phyloP scores from a whole-genome alignment of 1,284 basidiomycete species.

The Xerocomus nothofagi region DNA sequence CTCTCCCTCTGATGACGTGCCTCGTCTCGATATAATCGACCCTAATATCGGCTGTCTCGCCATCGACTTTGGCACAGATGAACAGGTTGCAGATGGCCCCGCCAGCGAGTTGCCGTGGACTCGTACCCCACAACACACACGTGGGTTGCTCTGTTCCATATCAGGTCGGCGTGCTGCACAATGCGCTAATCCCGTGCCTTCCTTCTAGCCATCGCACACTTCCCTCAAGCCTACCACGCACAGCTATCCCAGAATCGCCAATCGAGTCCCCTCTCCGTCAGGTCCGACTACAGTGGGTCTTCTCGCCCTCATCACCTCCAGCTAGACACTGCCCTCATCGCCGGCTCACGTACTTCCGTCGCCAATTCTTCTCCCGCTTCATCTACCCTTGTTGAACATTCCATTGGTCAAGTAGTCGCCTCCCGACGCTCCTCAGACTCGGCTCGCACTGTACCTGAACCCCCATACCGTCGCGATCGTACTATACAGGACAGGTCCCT shows the following conservation, averaged over 20 bases:
- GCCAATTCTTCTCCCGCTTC: conserved; percentile 55
- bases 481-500: conserved; percentile 65
- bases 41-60: conserved; percentile 50
- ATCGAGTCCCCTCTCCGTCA: conserved; percentile 36
- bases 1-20: conserved; percentile 21
- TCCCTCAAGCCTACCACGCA: conserved; percentile 25
- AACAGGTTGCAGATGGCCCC: conserved; percentile 42
- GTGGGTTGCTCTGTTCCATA: conserved; percentile 33
- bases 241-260: conserved; percentile 35
- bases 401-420: conserved; percentile 27
- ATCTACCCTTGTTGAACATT: conserved; percentile 49
- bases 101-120: conserved; percentile 67
- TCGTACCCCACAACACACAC: conserved; percentile 38
- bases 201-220: conserved; percentile 26
- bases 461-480: conserved; percentile 53
- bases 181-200: conserved; percentile 30
- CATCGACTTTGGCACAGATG: conserved; percentile 52
- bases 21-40: conserved; percentile 55
- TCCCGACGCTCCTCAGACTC: conserved; percentile 58
- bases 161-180: conserved; percentile 28
- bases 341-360: conserved; percentile 39
- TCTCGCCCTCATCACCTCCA: conserved; percentile 47
- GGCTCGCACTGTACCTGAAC: conserved; percentile 46
- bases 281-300: conserved; percentile 27
- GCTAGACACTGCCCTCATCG: conserved; percentile 45